phyloP scores from a whole-genome alignment of 129 eudicot genomes.

The Daucus carota region DH1_v3.0 NC_030386.2:15915001-15915500 shows the following conservation, averaged over 20 bases:
- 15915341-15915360: slow-evolving; percentile 1
- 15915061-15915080: slow-evolving; percentile 76
- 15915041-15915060: slow-evolving; percentile 72
- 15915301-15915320: background rate
- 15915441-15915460: background rate
- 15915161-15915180: slow-evolving; percentile 55
- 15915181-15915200: slow-evolving; percentile 44
- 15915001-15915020: slow-evolving; percentile 62
- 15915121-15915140: slow-evolving; percentile 77
- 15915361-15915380: background rate
- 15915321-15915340: background rate
- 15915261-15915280: background rate
- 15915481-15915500: background rate
- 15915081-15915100: slow-evolving; percentile 59
- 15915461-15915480: too few species aligned
- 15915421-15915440: background rate
- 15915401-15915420: background rate
- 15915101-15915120: slow-evolving; percentile 53
- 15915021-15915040: slow-evolving; percentile 82
- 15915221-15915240: slow-evolving; percentile 17
- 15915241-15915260: slow-evolving; percentile 23
- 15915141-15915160: slow-evolving; percentile 91
- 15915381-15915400: background rate
- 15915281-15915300: background rate
- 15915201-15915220: background rate